Base-by-base conservation (phyloP, 2,329 filamentous ascomycete genomes). In the Raffaelea arxii region DNA sequence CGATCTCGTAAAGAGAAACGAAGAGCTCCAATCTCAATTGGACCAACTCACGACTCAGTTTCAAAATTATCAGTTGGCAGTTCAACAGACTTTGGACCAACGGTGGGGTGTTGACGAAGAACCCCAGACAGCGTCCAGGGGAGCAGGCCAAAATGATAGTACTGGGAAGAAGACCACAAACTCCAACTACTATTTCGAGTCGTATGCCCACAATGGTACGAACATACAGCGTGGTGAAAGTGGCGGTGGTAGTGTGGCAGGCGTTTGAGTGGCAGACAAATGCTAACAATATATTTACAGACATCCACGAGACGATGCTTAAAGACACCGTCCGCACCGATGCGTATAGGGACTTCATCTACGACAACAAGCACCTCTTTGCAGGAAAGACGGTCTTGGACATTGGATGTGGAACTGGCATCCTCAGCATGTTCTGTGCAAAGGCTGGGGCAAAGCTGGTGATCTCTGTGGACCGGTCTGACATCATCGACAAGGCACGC, bases 221-320 rank as follows among this genome's bases (percentile, higher is more conserved):
- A n/a, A n/a, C n/a, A n/a, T n/a, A n/a, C n/a, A n/a, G n/a, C n/a
- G n/a, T n/a, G n/a, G n/a, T n/a, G n/a, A n/a, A n/a, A n/a, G n/a
- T n/a, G n/a, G n/a, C n/a, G n/a, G n/a, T n/a, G n/a, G n/a, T n/a
- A n/a, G n/a, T n/a, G n/a, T n/a, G n/a, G n/a, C n/a, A n/a, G n/a
- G n/a, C n/a, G n/a, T n/a, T n/a, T n/a, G n/a, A n/a, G n/a, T n/a
- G n/a, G n/a, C n/a, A n/a, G n/a, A n/a, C n/a, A n/a, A n/a, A n/a
- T n/a, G 2, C 16, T 24, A 2, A 22, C 19, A 5, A 14, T 6
- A 32, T 16, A 10, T 5, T 5, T 39, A 7, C 14, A 85, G 86
- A 88, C 48, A 96, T 97, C 47, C 90, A 97, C 62, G 88, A 95
- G 61, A 89, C 85, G 7, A 97, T 97, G 90, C 75, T 97, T 51